Evolutionary conservation across 306 rosid genomes (phyloP), one percentile per base, ranked within the genome.

Genomic region (Phaseolus lunatus): DNA sequence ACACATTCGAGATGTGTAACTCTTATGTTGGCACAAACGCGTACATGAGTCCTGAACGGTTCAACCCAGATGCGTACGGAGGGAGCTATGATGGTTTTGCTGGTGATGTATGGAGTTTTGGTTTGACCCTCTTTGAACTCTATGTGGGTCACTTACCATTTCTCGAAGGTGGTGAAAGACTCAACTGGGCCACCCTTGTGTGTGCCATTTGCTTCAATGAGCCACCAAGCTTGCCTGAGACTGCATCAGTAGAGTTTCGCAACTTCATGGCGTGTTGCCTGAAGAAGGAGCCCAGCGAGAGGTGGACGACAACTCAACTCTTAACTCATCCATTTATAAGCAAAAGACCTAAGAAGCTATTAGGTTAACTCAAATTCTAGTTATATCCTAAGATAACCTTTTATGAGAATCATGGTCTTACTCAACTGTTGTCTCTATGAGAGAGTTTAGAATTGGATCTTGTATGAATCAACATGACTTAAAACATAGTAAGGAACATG

Each of bases 151-250:
- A 92, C 52, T 90, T 90, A 4, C 97, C 97, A 0, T 81, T 90
- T 18, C 86, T 90, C 27, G 87, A 89, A 0, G 59, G 82, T 37
- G 97, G 93, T 44, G 90, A 92, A 45, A 82, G 96, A 33, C 97
- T 95, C 70, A 91, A 90, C 39, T 92, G 97, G 97, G 89, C 93
- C 9, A 85, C 97, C 27, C 85, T 94, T 1, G 90, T 94, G 96
- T 94, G 94, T 11, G 91, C 94, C 9, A 92, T 94, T 20, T 94
- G 97, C 52, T 90, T 94, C 50, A 90, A 91, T 0, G 97, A 94
- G 3, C 93, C 90, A 0, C 98, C 98, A 0, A 72, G 50, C 3
- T 45, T 89, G 64, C 98, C 98, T 13, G 85, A 79, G 9, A 57
- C 81, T 0, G 90, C 83, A 0, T 92, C 98, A 1, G 31, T 35